Conservation (phyloP, 2,329 filamentous ascomycete species). For the Aspergillus carbonarius region DNA sequence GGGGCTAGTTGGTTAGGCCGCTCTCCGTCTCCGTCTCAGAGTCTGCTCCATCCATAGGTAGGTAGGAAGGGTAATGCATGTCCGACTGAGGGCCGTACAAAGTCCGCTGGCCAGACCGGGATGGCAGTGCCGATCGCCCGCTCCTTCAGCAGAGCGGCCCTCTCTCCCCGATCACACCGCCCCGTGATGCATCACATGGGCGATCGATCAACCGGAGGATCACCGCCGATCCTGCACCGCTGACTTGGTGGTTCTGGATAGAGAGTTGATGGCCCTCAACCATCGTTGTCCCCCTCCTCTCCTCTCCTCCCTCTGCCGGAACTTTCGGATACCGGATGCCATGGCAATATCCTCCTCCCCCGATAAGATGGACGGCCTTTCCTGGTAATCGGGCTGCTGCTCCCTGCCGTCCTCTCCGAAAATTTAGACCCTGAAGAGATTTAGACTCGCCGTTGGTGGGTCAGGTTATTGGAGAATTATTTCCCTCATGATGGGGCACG, state of each 20-base stretch:
- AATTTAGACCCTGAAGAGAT: neutral
- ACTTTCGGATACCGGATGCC: neutral
- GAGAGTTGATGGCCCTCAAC: too few relatives aligned
- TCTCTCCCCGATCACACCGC: neutral
- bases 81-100: neutral
- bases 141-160: neutral
- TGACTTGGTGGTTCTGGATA: neutral
- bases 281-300: neutral
- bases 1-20: neutral
- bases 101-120: conserved; percentile 1
- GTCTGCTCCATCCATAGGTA: too few relatives aligned
- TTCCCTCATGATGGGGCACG: neutral
- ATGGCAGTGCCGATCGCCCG: conserved; percentile 6
- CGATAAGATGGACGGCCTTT: neutral
- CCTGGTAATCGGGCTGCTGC: neutral
- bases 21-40: neutral
- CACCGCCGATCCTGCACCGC: neutral
- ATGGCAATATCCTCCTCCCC: neutral
- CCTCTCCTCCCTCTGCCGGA: neutral
- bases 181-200: conserved; percentile 8
- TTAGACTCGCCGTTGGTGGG: neutral
- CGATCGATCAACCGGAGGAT: conserved; percentile 6
- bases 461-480: neutral
- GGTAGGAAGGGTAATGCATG: neutral
- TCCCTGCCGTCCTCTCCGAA: neutral